These are phyloP conservation scores for Fusarium tricinctum DNA, from an alignment of 2,329 filamentous ascomycete genomes.

Conservation along the genomic window DNA sequence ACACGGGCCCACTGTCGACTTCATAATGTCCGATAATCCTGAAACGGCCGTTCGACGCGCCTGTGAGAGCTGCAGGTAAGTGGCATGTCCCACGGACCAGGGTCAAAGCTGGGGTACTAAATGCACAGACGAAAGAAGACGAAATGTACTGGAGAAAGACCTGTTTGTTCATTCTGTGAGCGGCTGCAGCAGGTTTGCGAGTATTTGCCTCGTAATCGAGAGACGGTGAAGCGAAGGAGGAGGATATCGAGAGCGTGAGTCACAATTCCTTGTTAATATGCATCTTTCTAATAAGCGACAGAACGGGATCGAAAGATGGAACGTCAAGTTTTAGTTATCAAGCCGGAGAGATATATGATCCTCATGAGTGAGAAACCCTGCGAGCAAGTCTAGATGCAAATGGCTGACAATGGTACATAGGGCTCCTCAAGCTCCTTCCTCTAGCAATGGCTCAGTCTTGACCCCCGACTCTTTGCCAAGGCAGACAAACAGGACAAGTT, in stretches of 20 bases:
- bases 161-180: constrained; percentile 43
- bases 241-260: constrained; percentile 28
- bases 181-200: constrained; percentile 34
- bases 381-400: fast-evolving
- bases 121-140: constrained; percentile 41
- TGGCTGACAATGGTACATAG: not conserved
- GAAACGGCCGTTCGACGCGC: constrained; percentile 31
- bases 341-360: constrained; percentile 23
- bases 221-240: constrained; percentile 30
- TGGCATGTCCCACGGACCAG: not conserved
- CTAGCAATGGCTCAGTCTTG: constrained; percentile 23
- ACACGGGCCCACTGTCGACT: constrained; percentile 1
- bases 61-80: constrained; percentile 39
- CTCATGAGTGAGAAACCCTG: constrained; percentile 3
- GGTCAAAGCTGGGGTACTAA: not conserved
- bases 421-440: constrained; percentile 8
- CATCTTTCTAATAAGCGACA: not conserved
- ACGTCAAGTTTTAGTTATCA: constrained; percentile 9
- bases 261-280: not conserved
- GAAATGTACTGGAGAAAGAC: constrained; percentile 42
- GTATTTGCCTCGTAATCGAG: constrained; percentile 32
- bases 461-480: constrained; percentile 23
- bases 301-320: constrained; percentile 5
- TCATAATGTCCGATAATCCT: constrained; percentile 17
- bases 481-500: not conserved